Percentiles rank a stretch among this genome's conserved stretches.
Conservation (phyloP, 139 green algal genomes). For the Diplosphaera chodatii region DNA sequence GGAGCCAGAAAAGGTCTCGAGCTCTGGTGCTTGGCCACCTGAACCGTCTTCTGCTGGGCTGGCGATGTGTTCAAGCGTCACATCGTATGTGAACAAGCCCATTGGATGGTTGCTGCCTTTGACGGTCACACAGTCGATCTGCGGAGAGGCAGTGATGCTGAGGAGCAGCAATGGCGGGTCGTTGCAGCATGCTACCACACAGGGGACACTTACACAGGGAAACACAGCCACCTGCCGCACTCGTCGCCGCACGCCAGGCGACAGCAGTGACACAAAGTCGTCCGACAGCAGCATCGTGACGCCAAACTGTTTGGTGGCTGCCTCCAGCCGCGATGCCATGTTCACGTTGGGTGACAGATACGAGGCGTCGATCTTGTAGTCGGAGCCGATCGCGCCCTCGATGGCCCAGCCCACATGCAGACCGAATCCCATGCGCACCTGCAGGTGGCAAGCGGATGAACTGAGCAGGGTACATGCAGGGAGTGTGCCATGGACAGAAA, state of each 20-base stretch:
- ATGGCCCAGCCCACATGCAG: constrained; percentile 95
- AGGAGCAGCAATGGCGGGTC: too few species aligned
- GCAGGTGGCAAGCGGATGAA: constrained; percentile 6
- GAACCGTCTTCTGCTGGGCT: constrained; percentile 22
- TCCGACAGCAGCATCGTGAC: constrained; percentile 71
- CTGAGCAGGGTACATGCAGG: too few species aligned
- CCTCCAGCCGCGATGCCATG: constrained; percentile 90
- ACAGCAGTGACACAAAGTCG: constrained; percentile 65
- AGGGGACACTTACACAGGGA: too few species aligned
- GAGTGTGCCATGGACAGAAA: too few species aligned
- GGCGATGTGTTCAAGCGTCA: constrained; percentile 18
- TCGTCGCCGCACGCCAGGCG: constrained; percentile 16
- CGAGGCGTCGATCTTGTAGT: constrained; percentile 94
- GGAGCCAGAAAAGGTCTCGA: constrained; percentile 19
- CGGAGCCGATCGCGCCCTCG: constrained; percentile 88
- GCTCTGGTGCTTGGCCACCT: background rate
- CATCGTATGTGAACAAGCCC: constrained; percentile 75
- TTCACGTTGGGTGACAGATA: constrained; percentile 98
- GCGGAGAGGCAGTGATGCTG: too few species aligned
- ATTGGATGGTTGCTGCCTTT: constrained; percentile 83
- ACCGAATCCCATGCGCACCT: constrained; percentile 86
- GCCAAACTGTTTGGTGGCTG: constrained; percentile 93
- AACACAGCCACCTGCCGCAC: constrained; percentile 33
- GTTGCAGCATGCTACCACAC: too few species aligned
- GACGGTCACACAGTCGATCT: constrained; percentile 89